These are phyloP conservation scores for Nicotiana knightiana DNA, from an alignment of 257 asterid species.

Conservation along the genomic window DNA sequence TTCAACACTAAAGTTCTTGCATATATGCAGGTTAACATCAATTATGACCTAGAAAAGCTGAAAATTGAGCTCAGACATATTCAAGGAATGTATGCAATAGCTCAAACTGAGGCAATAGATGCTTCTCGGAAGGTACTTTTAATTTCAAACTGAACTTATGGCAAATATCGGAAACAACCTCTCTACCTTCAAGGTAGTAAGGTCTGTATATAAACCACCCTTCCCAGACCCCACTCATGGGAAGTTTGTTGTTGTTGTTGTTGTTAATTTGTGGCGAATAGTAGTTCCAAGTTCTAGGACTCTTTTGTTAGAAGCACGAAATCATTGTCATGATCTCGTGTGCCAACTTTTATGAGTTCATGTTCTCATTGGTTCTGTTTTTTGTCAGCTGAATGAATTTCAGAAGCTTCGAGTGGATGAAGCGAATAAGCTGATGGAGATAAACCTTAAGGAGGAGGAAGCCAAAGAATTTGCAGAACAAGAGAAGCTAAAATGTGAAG, in stretches of 20 bases:
- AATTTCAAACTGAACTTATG: neutral
- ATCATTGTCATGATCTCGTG: neutral
- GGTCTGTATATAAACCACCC: no score
- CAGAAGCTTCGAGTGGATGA: conserved; percentile 60
- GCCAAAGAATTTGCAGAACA: conserved; percentile 54
- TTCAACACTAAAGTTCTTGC: neutral
- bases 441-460: conserved; percentile 66
- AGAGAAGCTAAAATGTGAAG: conserved; percentile 54
- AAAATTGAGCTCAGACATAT: conserved; percentile 71
- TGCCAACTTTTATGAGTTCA: neutral
- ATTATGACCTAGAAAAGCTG: conserved; percentile 75
- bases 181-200: no score
- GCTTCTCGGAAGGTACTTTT: conserved; percentile 75
- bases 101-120: conserved; percentile 72
- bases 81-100: conserved; percentile 77
- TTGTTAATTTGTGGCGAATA: neutral
- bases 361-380: neutral
- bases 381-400: conserved; percentile 54
- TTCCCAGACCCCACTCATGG: no score
- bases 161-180: no score
- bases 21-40: conserved; percentile 40
- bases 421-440: conserved; percentile 47
- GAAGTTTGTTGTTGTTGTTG: no score
- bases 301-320: neutral
- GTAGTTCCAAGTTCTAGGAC: neutral